Evolutionary conservation across 2,329 filamentous ascomycete genomes (phyloP).

Genomic region (Fusarium hostae): DNA sequence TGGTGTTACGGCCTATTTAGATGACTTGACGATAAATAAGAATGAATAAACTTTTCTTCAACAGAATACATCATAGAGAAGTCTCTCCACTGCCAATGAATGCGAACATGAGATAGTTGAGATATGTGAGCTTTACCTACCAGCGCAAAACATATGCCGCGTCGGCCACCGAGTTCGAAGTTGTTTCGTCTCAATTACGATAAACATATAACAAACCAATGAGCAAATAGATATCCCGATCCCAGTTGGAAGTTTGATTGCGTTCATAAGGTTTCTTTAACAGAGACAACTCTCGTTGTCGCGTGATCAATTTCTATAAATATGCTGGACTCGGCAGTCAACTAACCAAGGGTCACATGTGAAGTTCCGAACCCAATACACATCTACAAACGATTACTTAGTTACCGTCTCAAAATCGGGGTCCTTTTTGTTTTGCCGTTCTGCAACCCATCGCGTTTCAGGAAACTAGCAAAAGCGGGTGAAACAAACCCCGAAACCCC

Average conservation of each 20-base stretch:
- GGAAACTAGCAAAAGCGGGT: background rate
- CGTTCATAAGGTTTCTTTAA: too few relatives aligned
- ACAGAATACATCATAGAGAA: background rate
- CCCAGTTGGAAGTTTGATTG: background rate
- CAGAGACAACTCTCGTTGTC: background rate
- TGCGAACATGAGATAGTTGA: too few relatives aligned
- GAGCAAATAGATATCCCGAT: fast-evolving
- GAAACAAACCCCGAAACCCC: background rate
- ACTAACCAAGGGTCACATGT: background rate
- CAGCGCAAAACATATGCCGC: background rate
- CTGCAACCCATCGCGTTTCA: background rate
- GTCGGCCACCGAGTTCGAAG: fast-evolving
- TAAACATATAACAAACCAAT: fast-evolving
- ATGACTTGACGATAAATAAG: slow-evolving; percentile 13
- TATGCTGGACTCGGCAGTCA: background rate
- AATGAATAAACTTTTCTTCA: background rate
- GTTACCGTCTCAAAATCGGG: background rate
- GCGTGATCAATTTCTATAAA: background rate
- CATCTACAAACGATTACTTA: background rate
- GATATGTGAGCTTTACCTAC: too few relatives aligned
- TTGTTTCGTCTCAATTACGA: too few relatives aligned
- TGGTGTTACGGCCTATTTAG: background rate
- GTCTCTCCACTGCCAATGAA: background rate
- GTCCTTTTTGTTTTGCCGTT: background rate
- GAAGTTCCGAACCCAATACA: background rate